A percentile compares a stretch with the other conserved stretches of the same genome.
Evolutionary conservation across 1,284 basidiomycete genomes (phyloP).

Genomic region (Naganishia sp.): DNA sequence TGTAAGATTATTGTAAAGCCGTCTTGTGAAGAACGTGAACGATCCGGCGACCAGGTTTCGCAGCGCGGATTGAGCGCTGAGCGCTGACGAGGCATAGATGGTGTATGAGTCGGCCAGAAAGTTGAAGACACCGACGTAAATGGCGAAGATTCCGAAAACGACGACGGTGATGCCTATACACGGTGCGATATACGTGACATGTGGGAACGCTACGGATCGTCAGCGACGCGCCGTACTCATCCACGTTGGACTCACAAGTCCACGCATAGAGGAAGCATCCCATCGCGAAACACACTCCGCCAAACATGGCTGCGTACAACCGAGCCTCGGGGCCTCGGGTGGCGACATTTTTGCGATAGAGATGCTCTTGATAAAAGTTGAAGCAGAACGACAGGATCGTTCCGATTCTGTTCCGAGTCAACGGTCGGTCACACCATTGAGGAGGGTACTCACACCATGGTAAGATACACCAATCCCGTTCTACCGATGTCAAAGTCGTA

Average conservation of each 20-base stretch:
- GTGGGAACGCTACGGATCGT: constrained; percentile 37
- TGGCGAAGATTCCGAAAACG: constrained; percentile 32
- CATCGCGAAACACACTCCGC: constrained; percentile 64
- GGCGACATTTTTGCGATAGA: constrained; percentile 64
- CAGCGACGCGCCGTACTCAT: neutral
- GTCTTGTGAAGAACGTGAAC: constrained; percentile 35
- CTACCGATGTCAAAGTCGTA: constrained; percentile 68
- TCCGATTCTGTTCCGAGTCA: constrained; percentile 60
- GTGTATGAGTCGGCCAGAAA: constrained; percentile 40
- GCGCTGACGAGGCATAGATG: constrained; percentile 43
- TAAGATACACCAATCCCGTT: constrained; percentile 64
- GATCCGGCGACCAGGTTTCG: constrained; percentile 35
- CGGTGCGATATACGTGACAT: constrained; percentile 35
- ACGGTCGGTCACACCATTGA: neutral
- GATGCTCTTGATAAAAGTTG: constrained; percentile 66
- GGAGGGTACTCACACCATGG: constrained; percentile 60
- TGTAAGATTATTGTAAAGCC: constrained; percentile 30
- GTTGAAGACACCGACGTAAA: constrained; percentile 38
- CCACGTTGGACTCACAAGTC: constrained; percentile 40
- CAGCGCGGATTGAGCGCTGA: constrained; percentile 36
- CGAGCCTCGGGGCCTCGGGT: constrained; percentile 70
- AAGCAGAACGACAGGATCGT: constrained; percentile 61
- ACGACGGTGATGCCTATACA: constrained; percentile 63
- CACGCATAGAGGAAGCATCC: constrained; percentile 62
- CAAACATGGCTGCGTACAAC: constrained; percentile 65